Evolutionary conservation across 108 stramenopile genomes (phyloP).

Genomic region (Cyclostephanos invisitatus): DNA sequence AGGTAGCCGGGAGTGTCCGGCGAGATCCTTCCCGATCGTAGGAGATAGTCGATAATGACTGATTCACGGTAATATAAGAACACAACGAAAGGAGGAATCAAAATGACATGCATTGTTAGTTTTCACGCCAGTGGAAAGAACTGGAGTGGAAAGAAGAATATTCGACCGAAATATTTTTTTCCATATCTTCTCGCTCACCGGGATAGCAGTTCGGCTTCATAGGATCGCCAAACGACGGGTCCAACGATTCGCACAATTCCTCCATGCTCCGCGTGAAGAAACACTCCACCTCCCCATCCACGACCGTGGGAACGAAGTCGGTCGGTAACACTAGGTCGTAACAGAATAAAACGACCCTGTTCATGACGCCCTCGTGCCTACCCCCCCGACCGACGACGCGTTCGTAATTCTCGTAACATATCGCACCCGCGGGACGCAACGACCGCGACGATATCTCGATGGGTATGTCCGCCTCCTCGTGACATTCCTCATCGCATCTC

Average conservation of each 20-base stretch:
- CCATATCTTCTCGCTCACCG: conserved; percentile 5
- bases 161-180: neutral
- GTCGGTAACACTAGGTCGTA: conserved; percentile 82
- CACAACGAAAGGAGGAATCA: neutral
- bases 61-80: neutral
- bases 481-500: conserved; percentile 91
- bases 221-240: conserved; percentile 60
- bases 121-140: neutral
- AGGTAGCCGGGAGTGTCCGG: conserved; percentile 79
- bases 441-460: conserved; percentile 47
- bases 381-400: neutral
- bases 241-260: conserved; percentile 61
- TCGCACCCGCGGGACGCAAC: conserved; percentile 67
- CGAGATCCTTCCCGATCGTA: conserved; percentile 60
- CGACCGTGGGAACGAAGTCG: conserved; percentile 69
- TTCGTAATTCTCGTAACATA: conserved; percentile 68
- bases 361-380: conserved; percentile 45
- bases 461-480: conserved; percentile 88
- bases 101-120: neutral
- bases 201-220: conserved; percentile 92
- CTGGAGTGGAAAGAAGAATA: neutral
- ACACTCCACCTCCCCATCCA: conserved; percentile 90
- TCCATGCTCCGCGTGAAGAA: conserved; percentile 79
- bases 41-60: conserved; percentile 84
- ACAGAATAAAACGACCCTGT: conserved; percentile 74